These are phyloP conservation scores for Ceratobasidium sp. DNA, from an alignment of 1,284 basidiomycete species.

Conservation along the genomic window DNA sequence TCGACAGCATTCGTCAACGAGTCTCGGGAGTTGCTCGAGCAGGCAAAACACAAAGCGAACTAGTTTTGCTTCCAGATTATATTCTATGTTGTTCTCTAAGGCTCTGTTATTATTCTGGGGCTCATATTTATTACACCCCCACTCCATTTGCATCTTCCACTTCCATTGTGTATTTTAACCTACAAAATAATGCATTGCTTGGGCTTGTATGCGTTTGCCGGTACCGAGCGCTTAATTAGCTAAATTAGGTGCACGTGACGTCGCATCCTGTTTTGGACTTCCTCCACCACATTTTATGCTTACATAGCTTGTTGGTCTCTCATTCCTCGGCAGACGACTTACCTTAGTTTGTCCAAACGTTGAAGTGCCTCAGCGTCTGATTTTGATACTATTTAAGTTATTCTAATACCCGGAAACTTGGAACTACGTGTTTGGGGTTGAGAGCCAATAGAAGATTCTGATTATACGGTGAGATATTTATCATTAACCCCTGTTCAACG, in stretches of 20 bases:
- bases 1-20: constrained; percentile 74
- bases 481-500: no score
- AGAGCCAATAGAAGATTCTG: no score
- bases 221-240: constrained; percentile 15
- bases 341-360: no score
- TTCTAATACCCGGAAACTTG: neutral
- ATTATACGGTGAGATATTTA: no score
- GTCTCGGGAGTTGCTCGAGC: constrained; percentile 61
- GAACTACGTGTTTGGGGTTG: neutral
- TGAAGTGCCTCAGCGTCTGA: no score
- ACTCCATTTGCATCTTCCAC: neutral
- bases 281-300: neutral
- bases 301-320: neutral
- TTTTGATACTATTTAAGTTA: neutral
- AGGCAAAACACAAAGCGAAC: constrained; percentile 26
- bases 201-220: neutral
- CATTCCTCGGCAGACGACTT: neutral
- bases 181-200: constrained; percentile 8
- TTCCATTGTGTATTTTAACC: neutral
- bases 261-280: constrained; percentile 9
- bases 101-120: neutral
- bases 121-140: constrained; percentile 11
- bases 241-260: constrained; percentile 9
- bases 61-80: neutral
- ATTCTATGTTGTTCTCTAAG: neutral